Evolutionary conservation across 2,329 filamentous ascomycete genomes (phyloP), one percentile per base, ranked within the genome.

Genomic region (Exophiala bonariae): DNA sequence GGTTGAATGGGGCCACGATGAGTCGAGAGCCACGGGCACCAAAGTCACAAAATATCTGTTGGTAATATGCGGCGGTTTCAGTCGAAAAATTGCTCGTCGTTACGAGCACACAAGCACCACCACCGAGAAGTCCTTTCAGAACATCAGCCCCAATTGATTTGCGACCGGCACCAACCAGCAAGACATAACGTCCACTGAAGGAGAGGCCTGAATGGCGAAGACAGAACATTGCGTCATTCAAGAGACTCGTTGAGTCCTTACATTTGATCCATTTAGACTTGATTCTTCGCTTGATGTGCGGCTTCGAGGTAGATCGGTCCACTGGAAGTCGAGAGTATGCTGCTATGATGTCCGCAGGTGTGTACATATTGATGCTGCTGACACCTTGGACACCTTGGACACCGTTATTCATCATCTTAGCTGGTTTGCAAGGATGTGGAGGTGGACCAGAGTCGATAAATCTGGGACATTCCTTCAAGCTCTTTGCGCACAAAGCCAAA

Each of bases 51-150:
- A 97, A 99, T 87, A 99, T 97, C 47, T 89, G 85, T 72, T 99
- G 93, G 74, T 99, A 99, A 76, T 97, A 99, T 74, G 99, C 93
- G 4, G 93, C 99, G 47, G 97, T 93, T 69, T 96, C 87, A 37
- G 90, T 87, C 13, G 93, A 99, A 78, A 93, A 99, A 59, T 93
- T 85, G 64, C 89, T 95, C 14, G 93, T 99, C 11, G 93, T 99
- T 49, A 99, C 93, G 42, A 97, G 77, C 32, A 99, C 93, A 76
- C 92, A 95, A 58, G 92, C 93, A 66, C 93, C 93, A 73, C 93
- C 93, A 63, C 89, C 95, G 69, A 99, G 90, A 55, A 99, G 79
- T 49, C 93, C 93, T 70, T 96, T 91, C 11, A 99, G 80, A 43
- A 99, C 92, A 62, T 97, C 93, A 28, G 93, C 93, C 67, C 93